phyloP scores from a whole-genome alignment of 129 eudicot species.

The Saposhnikovia divaricata region DNA sequence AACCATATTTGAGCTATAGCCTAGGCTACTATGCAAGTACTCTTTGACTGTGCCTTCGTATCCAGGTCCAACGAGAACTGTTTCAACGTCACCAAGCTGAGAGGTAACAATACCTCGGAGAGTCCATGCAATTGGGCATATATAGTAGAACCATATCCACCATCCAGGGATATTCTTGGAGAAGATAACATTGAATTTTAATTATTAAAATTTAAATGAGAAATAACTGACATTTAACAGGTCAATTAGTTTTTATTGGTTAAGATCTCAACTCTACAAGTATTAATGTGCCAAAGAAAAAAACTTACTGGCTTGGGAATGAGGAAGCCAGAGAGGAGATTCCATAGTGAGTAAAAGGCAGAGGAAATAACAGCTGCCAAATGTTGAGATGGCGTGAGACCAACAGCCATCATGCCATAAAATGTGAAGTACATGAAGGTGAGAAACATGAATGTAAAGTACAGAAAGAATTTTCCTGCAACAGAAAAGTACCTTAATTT shows the following conservation, averaged over 20 bases:
- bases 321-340: slow-evolving; percentile 83
- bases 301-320: slow-evolving; percentile 67
- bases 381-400: slow-evolving; percentile 70
- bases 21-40: slow-evolving; percentile 41
- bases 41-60: slow-evolving; percentile 55
- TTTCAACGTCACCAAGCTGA: slow-evolving; percentile 79
- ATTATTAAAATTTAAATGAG: background rate
- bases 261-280: background rate
- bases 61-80: slow-evolving; percentile 47
- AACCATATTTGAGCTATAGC: slow-evolving; percentile 44
- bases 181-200: slow-evolving; percentile 2
- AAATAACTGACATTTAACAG: background rate
- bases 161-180: slow-evolving; percentile 75
- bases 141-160: slow-evolving; percentile 97
- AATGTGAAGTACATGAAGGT: slow-evolving; percentile 85
- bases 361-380: slow-evolving; percentile 82
- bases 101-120: slow-evolving; percentile 73
- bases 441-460: slow-evolving; percentile 71
- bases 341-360: slow-evolving; percentile 85
- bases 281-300: background rate
- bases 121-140: slow-evolving; percentile 85
- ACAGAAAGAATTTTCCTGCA: slow-evolving; percentile 63
- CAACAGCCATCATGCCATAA: slow-evolving; percentile 88
- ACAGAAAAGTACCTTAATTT: background rate
- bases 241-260: background rate